phyloP scores from a whole-genome alignment of 352 stramenopile genomes.

The Globisporangium middletonii region DNA sequence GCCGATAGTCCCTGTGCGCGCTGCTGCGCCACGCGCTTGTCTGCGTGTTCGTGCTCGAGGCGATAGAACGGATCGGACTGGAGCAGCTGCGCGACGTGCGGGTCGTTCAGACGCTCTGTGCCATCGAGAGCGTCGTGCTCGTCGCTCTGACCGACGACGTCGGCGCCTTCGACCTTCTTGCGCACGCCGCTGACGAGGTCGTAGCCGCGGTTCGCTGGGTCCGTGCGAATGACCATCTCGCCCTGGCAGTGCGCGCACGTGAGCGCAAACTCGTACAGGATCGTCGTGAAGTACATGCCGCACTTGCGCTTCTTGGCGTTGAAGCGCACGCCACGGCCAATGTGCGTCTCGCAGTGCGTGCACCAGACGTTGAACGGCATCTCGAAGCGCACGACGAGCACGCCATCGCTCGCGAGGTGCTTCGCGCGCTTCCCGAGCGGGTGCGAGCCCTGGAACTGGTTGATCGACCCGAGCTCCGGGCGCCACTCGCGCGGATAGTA shows the following conservation, averaged over 20 bases:
- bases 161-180: slow-evolving; percentile 68
- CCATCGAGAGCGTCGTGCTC: slow-evolving; percentile 16
- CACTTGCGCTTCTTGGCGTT: slow-evolving; percentile 94
- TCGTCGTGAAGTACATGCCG: slow-evolving; percentile 89
- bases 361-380: slow-evolving; percentile 96
- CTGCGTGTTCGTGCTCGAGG: slow-evolving; percentile 74
- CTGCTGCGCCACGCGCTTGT: slow-evolving; percentile 44
- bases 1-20: slow-evolving; percentile 38
- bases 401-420: slow-evolving; percentile 78
- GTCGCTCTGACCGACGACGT: slow-evolving; percentile 14
- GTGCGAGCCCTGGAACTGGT: slow-evolving; percentile 73
- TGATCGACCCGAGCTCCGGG: slow-evolving; percentile 83
- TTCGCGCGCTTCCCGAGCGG: slow-evolving; percentile 74
- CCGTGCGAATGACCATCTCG: slow-evolving; percentile 92
- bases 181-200: slow-evolving; percentile 85
- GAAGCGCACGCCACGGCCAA: slow-evolving; percentile 90
- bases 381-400: slow-evolving; percentile 96
- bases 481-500: slow-evolving; percentile 94
- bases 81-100: slow-evolving; percentile 32
- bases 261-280: slow-evolving; percentile 94
- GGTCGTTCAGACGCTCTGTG: slow-evolving; percentile 54
- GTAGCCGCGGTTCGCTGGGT: slow-evolving; percentile 91
- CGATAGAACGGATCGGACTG: slow-evolving; percentile 63
- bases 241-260: slow-evolving; percentile 87
- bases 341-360: slow-evolving; percentile 55